Percentiles rank a stretch among this genome's conserved stretches.
phyloP scores from a whole-genome alignment of 116 monocot species.

The Thalassia testudinum region DNA sequence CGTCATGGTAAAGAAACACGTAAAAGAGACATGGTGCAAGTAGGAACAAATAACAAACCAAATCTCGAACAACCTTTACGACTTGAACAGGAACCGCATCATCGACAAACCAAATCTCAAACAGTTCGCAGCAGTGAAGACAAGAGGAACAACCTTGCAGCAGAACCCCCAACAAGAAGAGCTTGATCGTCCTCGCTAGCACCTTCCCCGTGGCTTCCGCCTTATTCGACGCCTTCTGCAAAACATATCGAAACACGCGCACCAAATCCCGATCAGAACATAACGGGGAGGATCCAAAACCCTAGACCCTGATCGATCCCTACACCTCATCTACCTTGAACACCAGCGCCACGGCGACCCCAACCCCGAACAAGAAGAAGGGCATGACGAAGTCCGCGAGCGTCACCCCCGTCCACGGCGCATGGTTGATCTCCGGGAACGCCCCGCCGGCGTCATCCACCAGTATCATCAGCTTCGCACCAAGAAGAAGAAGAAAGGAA shows the following conservation, averaged over 20 bases:
- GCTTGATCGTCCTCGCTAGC: slow-evolving; percentile 40
- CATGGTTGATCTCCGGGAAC: slow-evolving; percentile 72
- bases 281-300: no score
- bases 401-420: slow-evolving; percentile 92
- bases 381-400: slow-evolving; percentile 96
- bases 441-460: slow-evolving; percentile 87
- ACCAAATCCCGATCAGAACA: no score
- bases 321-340: slow-evolving; percentile 62
- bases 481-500: no score
- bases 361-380: slow-evolving; percentile 80
- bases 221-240: slow-evolving; percentile 53
- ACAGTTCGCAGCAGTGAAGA: no score
- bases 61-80: no score
- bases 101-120: no score
- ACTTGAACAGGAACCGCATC: no score
- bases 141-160: slow-evolving; percentile 53
- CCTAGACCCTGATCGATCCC: no score
- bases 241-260: no score
- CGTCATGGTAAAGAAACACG: no score
- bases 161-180: slow-evolving; percentile 58
- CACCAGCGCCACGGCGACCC: slow-evolving; percentile 68
- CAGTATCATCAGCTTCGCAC: slow-evolving; percentile 74
- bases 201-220: slow-evolving; percentile 43
- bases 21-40: no score
- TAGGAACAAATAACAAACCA: no score